Base-by-base conservation (phyloP, 2,329 filamentous ascomycete species). In the Exophiala xenobiotica region DNA sequence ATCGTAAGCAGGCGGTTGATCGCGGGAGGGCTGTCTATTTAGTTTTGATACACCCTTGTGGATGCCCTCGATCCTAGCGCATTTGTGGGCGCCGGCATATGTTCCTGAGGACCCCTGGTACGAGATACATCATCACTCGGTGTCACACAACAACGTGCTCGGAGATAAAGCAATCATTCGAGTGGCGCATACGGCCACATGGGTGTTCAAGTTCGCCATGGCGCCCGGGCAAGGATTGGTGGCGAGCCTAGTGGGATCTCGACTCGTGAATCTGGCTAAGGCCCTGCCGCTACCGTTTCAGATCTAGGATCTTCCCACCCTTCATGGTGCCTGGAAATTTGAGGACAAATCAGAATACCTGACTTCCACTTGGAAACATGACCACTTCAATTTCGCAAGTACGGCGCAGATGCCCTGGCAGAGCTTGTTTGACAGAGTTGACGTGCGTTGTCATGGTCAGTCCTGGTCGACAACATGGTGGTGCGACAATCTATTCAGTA, bases 401-500 rank as follows among this genome's bases (percentile, higher is more conserved):
- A 29, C 31, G 16, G 31, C 29, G 14, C n/a, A 22, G n/a, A 41
- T 33, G n/a, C 38, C 31, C 37, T 22, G 12, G 26, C n/a, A 19
- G 29, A 31, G 38, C 41, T 31, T 11, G 8, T 19, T 44, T 11
- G 35, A 16, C n/a, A 9, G 8, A 12, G 19, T 31, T 38, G 47
- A 43, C 22, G 20, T 38, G 18, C 8, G 31, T 11, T 9, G 12
- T 33, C 46, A 43, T 43, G 46, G 38, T 41, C 7, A 11, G 31
- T 46, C 41, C 29, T 18, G 33, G 43, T 20, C 29, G 22, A 23
- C 29, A 39, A 38, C 33, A 27, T 40, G 35, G 35, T 54, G 51
- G 51, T 54, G 51, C 41, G 51, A 54, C 51, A 50, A 9, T 26
- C 26, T 6, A 27, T n/a, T 6, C 20, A 11, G 23, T n/a, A 20